phyloP scores from a whole-genome alignment of 257 asterid species.

The Solanum commersonii region DNA sequence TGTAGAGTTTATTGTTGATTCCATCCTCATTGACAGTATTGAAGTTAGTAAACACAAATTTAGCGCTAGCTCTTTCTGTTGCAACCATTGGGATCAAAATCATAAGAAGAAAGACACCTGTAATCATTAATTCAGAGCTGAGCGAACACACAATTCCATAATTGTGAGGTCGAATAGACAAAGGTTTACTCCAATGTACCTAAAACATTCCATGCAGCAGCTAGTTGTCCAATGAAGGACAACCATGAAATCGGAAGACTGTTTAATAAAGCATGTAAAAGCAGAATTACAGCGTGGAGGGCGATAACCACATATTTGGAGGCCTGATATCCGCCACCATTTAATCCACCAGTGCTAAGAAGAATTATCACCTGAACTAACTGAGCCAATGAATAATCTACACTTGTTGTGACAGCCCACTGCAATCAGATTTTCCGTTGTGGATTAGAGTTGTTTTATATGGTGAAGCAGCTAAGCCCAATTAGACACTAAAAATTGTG shows the following conservation, averaged over 20 bases:
- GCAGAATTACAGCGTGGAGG: constrained; percentile 64
- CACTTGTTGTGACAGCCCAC: constrained; percentile 97
- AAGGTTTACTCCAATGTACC: constrained; percentile 23
- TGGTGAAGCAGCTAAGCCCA: background rate
- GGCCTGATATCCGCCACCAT: constrained; percentile 81
- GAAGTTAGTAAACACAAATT: constrained; percentile 80
- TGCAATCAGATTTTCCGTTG: constrained; percentile 28
- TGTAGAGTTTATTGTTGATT: constrained; percentile 49
- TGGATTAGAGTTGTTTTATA: constrained; percentile 8
- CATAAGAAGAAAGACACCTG: constrained; percentile 95
- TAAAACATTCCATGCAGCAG: constrained; percentile 89
- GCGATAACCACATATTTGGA: constrained; percentile 78
- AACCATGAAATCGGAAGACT: constrained; percentile 79
- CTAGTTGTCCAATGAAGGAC: constrained; percentile 74
- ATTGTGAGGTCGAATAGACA: background rate
- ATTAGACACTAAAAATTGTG: constrained; percentile 1
- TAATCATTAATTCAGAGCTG: background rate
- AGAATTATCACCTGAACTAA: constrained; percentile 87
- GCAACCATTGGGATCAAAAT: constrained; percentile 77
- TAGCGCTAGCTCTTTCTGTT: constrained; percentile 61
- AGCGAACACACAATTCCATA: background rate
- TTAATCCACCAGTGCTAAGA: constrained; percentile 79
- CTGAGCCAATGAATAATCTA: constrained; percentile 88
- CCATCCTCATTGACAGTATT: constrained; percentile 72
- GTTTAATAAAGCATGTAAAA: constrained; percentile 65